Evolutionary conservation across 179 eudicot species (phyloP).

Genomic region (Gypsophila paniculata): DNA sequence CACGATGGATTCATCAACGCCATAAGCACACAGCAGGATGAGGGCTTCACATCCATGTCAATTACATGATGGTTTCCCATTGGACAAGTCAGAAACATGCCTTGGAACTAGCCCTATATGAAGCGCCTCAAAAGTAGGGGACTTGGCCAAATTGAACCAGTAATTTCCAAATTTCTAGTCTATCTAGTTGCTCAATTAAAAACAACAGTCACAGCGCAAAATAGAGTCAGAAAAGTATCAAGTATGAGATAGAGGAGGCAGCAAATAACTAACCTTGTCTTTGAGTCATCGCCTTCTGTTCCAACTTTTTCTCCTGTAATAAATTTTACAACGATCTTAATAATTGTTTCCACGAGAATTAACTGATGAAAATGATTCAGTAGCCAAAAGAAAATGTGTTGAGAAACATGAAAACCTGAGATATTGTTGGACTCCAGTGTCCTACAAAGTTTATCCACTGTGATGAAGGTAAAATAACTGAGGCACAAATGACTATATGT

Average conservation of each 20-base stretch:
- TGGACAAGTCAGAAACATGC: background rate
- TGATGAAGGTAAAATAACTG: conserved; percentile 83
- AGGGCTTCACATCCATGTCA: background rate
- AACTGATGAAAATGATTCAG: background rate
- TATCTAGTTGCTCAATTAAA: background rate
- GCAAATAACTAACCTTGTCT: conserved; percentile 46
- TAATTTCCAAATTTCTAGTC: background rate
- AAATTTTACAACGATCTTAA: conserved; percentile 5
- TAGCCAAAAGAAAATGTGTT: background rate
- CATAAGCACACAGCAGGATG: background rate
- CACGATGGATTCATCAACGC: background rate
- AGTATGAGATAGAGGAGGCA: background rate
- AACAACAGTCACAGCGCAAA: background rate
- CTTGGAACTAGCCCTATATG: conserved; percentile 3
- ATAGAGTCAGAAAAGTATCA: background rate
- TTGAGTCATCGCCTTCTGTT: conserved; percentile 30
- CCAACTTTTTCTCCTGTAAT: conserved; percentile 34
- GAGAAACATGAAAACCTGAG: conserved; percentile 43
- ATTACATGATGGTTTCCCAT: background rate
- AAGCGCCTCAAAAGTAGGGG: background rate
- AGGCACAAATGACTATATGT: conserved; percentile 18
- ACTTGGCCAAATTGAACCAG: background rate
- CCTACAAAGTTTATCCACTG: conserved; percentile 57
- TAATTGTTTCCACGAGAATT: background rate
- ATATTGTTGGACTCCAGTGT: conserved; percentile 39